phyloP scores from a whole-genome alignment of 108 stramenopile species.

The Seminavis robusta region DNA sequence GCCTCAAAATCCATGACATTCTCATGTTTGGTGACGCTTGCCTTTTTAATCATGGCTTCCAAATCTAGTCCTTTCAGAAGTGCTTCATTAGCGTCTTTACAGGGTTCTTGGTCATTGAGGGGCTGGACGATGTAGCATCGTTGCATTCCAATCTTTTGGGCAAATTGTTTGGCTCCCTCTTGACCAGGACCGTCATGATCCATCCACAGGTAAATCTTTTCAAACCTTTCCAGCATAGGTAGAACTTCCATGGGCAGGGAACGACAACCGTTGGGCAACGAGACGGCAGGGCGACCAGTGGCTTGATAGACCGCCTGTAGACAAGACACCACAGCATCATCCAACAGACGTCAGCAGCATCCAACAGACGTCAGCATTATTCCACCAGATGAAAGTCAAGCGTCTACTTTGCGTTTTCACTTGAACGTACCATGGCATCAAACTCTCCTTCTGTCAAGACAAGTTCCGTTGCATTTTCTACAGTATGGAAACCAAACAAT shows the following conservation, averaged over 20 bases:
- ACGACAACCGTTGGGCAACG: conserved; percentile 92
- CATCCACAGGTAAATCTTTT: conserved; percentile 94
- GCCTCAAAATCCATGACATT: conserved; percentile 76
- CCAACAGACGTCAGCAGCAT: too few relatives aligned
- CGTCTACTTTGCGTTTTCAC: too few relatives aligned
- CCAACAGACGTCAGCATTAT: too few relatives aligned
- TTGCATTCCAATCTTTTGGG: conserved; percentile 83
- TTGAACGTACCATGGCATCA: conserved; percentile 99
- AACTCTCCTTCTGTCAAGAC: conserved; percentile 98
- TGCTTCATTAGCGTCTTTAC: conserved; percentile 98
- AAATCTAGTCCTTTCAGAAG: conserved; percentile 72
- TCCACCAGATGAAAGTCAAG: too few relatives aligned
- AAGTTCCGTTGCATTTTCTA: conserved; percentile 64
- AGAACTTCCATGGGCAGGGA: conserved; percentile 86
- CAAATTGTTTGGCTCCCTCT: conserved; percentile 88
- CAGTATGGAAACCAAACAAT: conserved; percentile 94
- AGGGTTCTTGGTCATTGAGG: conserved; percentile 21
- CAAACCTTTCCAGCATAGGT: conserved; percentile 89
- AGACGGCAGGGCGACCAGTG: conserved; percentile 76
- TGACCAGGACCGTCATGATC: conserved; percentile 89
- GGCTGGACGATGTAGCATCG: conserved; percentile 70
- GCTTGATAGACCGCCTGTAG: conserved; percentile 95
- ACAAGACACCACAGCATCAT: too few relatives aligned
- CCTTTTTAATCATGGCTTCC: conserved; percentile 50
- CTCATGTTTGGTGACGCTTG: conserved; percentile 65